Base-by-base conservation (phyloP, 176 grass and related monocot species). In the Ensete glaucum region DNA sequence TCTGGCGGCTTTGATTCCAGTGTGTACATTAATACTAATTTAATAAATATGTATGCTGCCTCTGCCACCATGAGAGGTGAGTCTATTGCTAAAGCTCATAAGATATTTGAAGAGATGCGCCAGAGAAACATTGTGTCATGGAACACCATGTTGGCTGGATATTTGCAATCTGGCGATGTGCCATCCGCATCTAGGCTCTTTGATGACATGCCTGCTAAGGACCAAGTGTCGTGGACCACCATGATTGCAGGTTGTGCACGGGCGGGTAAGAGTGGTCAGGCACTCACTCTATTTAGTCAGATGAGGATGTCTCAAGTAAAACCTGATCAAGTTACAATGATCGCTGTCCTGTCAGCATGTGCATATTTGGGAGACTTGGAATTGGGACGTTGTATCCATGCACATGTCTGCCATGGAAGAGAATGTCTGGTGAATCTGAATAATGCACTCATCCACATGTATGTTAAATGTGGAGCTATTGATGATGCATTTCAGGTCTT, bases 361-460 rank as follows among this genome's bases (percentile, higher is more conserved):
- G 66, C 86, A 0, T 82, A 87, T n/a, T 23, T 80, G 19, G 81
- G 87, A 50, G 83, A 87, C 70, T 76, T 89, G 54, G 67, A 85
- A 58, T 76, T 96, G 19, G 87, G 89, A 11, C 84, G 81, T 17
- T 92, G 84, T 75, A 73, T 96, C 21, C 92, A 96, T 78, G 58
- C 72, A 0, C 79, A 63, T 7, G 80, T 92, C 58, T 69, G 17
- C 11, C 11, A 54, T 15, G 56, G 50, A 17, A 12, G 11, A 29
- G 15, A 69, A 15, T 54, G 21, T 54, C 81, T 73, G 0, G 81
- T 89, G 52, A 75, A 80, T 51, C 23, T 92, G 52, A 82, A 85
- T 21, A 92, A 92, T 78, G 69, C 92, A 9, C 79, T 96, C 15
- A 76, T 92, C 73, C 81, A 96, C 55, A 87, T 89, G 86, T 88